Conservation (phyloP, 257 asterid species). For the Voacanga thouarsii region DNA sequence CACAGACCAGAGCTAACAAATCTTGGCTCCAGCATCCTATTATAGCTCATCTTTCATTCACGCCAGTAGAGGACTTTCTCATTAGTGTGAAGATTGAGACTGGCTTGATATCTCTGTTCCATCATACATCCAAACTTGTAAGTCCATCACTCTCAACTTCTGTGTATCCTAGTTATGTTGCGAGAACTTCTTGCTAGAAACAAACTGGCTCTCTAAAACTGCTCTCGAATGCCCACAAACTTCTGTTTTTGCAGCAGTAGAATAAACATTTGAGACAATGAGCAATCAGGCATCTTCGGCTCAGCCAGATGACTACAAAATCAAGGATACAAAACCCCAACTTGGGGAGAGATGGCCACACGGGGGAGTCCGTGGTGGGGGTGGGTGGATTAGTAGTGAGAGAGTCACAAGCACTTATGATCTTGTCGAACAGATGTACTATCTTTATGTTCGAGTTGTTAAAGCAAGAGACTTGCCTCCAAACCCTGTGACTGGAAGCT, state of each 20-base stretch:
- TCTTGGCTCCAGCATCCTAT: background rate
- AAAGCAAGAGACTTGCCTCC: constrained; percentile 62
- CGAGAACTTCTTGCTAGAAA: background rate
- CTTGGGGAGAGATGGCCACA: constrained; percentile 79
- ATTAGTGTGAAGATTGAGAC: background rate
- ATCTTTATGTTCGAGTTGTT: constrained; percentile 74
- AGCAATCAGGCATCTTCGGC: constrained; percentile 26
- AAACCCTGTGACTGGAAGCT: constrained; percentile 53
- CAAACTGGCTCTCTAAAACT: background rate
- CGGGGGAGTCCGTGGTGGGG: constrained; percentile 62
- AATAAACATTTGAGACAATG: constrained; percentile 20
- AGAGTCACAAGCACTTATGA: constrained; percentile 66
- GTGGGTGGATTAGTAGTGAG: constrained; percentile 57
- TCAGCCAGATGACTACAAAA: constrained; percentile 50
- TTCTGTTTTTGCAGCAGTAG: background rate
- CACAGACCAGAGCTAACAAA: background rate
- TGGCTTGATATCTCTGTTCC: background rate
- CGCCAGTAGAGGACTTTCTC: background rate
- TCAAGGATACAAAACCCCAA: constrained; percentile 67
- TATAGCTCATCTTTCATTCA: background rate
- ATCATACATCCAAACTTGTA: constrained; percentile 2
- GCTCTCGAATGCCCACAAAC: too few relatives aligned
- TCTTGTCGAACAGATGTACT: constrained; percentile 83
- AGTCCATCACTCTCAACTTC: constrained; percentile 1
- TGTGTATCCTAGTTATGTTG: background rate